Conservation (phyloP, 108 stramenopile genomes). For the Schizochytrium sp. region DNA sequence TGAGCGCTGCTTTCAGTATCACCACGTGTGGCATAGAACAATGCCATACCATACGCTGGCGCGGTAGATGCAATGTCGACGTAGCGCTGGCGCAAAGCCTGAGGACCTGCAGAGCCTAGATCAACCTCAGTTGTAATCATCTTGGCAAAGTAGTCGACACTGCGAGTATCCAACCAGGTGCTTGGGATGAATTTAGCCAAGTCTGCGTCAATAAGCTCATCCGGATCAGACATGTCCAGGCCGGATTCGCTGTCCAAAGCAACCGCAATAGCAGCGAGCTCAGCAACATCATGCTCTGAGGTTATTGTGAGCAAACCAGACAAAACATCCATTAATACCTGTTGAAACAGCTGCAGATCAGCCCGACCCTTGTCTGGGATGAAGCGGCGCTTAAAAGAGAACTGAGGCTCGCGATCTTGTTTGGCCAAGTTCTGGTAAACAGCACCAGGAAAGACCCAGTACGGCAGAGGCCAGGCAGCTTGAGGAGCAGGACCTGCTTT, state of each 20-base stretch:
- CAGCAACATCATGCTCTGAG: constrained; percentile 53
- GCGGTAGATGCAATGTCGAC: constrained; percentile 26
- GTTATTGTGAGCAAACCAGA: background rate
- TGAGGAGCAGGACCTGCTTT: constrained; percentile 47
- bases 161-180: background rate
- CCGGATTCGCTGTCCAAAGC: constrained; percentile 31
- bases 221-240: constrained; percentile 31
- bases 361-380: constrained; percentile 30
- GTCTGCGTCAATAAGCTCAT: constrained; percentile 19
- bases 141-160: constrained; percentile 2
- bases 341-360: constrained; percentile 51
- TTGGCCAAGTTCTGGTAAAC: constrained; percentile 44
- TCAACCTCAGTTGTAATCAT: background rate
- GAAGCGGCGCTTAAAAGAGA: constrained; percentile 38
- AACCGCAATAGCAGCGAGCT: constrained; percentile 51
- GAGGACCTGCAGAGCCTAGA: background rate
- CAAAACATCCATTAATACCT: constrained; percentile 31
- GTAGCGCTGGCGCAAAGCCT: constrained; percentile 59
- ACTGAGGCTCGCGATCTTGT: constrained; percentile 44
- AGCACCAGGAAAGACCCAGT: constrained; percentile 41
- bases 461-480: constrained; percentile 48
- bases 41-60: constrained; percentile 45
- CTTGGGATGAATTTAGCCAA: constrained; percentile 8
- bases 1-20: constrained; percentile 33
- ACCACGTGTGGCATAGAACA: constrained; percentile 45